These are phyloP conservation scores for Dioscorea alata DNA, from an alignment of 106 monocot genomes.

Conservation along the genomic window DNA sequence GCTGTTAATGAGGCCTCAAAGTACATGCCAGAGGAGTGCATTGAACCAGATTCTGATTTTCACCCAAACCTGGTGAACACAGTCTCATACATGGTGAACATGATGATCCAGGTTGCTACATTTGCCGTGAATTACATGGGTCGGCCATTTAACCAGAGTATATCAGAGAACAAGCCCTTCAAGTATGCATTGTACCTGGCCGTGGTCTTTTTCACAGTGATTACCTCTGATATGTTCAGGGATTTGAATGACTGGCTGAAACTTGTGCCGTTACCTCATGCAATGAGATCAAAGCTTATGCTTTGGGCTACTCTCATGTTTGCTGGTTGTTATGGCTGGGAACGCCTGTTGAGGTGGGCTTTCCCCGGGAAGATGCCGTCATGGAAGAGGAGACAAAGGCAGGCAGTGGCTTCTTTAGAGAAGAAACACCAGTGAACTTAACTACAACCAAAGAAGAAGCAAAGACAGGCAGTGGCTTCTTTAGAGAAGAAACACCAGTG, in stretches of 20 bases:
- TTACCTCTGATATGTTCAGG: slow-evolving; percentile 87
- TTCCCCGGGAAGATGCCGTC: slow-evolving; percentile 82
- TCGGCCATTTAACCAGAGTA: slow-evolving; percentile 89
- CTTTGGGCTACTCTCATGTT: slow-evolving; percentile 82
- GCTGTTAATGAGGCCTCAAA: slow-evolving; percentile 73
- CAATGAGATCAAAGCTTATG: slow-evolving; percentile 71
- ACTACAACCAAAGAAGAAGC: neutral
- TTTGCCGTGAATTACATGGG: slow-evolving; percentile 99
- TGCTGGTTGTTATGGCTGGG: slow-evolving; percentile 84
- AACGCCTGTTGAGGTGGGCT: slow-evolving; percentile 68
- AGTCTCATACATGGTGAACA: slow-evolving; percentile 97
- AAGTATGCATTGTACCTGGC: slow-evolving; percentile 63
- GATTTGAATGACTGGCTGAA: slow-evolving; percentile 82
- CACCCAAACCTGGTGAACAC: slow-evolving; percentile 97
- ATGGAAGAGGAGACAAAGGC: slow-evolving; percentile 71
- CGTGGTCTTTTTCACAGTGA: slow-evolving; percentile 70
- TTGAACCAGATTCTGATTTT: slow-evolving; percentile 91
- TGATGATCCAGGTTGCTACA: slow-evolving; percentile 99
- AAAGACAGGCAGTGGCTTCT: slow-evolving; percentile 43
- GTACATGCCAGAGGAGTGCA: slow-evolving; percentile 96
- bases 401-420: slow-evolving; percentile 36
- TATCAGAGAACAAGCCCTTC: slow-evolving; percentile 89
- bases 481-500: slow-evolving; percentile 62
- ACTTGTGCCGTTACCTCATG: slow-evolving; percentile 82
- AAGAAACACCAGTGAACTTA: slow-evolving; percentile 53